Evolutionary conservation across 441 rosid genomes (phyloP), one percentile per base, ranked within the genome.

Genomic region (Francoa sonchifolia): DNA sequence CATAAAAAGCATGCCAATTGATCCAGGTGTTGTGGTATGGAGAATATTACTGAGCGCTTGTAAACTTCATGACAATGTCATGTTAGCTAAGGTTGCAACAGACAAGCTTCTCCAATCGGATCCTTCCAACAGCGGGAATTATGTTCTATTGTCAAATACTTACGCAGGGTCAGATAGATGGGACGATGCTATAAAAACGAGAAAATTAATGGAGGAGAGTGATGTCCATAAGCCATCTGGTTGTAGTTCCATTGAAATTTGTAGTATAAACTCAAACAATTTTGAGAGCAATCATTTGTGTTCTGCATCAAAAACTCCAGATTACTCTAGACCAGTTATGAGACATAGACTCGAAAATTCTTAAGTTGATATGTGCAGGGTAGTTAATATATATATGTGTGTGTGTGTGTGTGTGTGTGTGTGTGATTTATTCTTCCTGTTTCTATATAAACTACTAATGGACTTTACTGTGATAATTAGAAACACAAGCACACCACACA

Each of bases 11-110:
- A 33, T 33, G 43, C 52, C 52, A 16, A 36, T 36, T 17, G 40
- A 26, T 21, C 43, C 52, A 2, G 52, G 36, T 22, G 52, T 43
- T 33, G 15, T 47, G 16, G 52, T 47, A 5, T 47, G 52, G 52
- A 42, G 52, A 6, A 34, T 43, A 2, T 26, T 47, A 26, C 52
- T 47, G 0, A 43, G 43, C 25, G 52, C 52, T 26, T 35, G 42
- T 34, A 28, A 18, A 37, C 15, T 47, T 12, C 36, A 47, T 8
- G 52, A 43, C 11, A 47, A 36, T 18, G 34, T 35, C 12, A 43
- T 35, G 10, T 34, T 47, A 6, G 52, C 42, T 4, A 34, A 47
- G 28, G 19, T 10, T 25, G 52, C 23, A 26, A 47, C 36, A 43
- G 7, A 36, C 18, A 47, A 26, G 30, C 43, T 47, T 8, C 21